Percentiles rank a stretch among this genome's conserved stretches.
phyloP scores from a whole-genome alignment of 148 eudicot genomes.

The Euryodendron excelsum region DNA sequence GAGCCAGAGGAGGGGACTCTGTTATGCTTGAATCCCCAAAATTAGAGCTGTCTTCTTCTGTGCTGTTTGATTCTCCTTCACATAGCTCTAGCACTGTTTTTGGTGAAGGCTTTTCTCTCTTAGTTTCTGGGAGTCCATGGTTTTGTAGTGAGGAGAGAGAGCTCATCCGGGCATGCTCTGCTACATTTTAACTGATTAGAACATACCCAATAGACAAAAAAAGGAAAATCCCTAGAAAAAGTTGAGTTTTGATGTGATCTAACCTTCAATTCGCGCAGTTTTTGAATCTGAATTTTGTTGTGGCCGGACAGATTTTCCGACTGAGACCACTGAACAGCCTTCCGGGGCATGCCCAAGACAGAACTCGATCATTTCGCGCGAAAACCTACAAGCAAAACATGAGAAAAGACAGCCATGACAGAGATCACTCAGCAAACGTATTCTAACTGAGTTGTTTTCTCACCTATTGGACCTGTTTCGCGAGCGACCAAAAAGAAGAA shows the following conservation, averaged over 20 bases:
- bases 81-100: conserved; percentile 49
- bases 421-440: not conserved
- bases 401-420: not conserved
- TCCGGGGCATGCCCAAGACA: conserved; percentile 62
- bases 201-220: not conserved
- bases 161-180: conserved; percentile 24
- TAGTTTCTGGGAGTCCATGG: not conserved
- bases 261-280: conserved; percentile 21
- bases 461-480: conserved; percentile 38
- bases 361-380: conserved; percentile 30
- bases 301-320: conserved; percentile 24
- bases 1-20: conserved; percentile 19
- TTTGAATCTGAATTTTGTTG: conserved; percentile 15
- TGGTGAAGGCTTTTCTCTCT: conserved; percentile 50
- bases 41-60: conserved; percentile 57
- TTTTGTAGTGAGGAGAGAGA: conserved; percentile 20
- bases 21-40: conserved; percentile 39
- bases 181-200: not conserved
- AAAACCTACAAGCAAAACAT: conserved; percentile 8
- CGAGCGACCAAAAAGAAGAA: conserved; percentile 53
- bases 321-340: conserved; percentile 67
- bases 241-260: not conserved
- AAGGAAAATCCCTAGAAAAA: not conserved
- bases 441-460: not conserved
- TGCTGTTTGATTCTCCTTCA: conserved; percentile 40